A percentile compares a stretch with the other conserved stretches of the same genome.
Conservation (phyloP, 495 filamentous ascomycete genomes). For the Pyrenula massariospora region DNA sequence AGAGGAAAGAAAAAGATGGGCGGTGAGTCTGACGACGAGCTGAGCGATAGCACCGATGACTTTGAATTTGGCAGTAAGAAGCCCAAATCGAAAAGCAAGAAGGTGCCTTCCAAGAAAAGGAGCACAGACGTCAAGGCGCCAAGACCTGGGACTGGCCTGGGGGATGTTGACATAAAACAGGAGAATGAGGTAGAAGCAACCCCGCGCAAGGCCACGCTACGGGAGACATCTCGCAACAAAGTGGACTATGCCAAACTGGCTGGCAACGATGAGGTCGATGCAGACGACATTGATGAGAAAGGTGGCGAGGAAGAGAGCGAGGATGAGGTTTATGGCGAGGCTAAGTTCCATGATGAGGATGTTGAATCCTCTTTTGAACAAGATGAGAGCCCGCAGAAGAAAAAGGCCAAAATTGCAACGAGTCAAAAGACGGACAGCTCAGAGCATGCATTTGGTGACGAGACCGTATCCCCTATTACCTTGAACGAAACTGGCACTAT, state of each 20-base stretch:
- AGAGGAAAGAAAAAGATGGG: neutral
- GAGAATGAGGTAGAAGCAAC: slow-evolving; percentile 1
- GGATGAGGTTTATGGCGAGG: neutral
- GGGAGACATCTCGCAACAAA: slow-evolving; percentile 4
- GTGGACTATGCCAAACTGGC: slow-evolving; percentile 1
- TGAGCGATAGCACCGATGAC: slow-evolving; percentile 15
- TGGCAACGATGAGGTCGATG: slow-evolving; percentile 1
- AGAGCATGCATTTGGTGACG: neutral
- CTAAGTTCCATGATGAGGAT: neutral
- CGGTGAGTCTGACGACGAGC: neutral
- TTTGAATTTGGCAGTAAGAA: slow-evolving; percentile 2
- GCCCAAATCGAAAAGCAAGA: slow-evolving; percentile 2
- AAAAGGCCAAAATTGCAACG: neutral
- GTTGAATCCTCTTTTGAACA: neutral
- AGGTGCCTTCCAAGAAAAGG: neutral
- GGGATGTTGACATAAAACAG: neutral
- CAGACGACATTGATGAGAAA: neutral
- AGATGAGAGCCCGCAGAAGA: neutral
- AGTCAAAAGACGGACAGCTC: neutral
- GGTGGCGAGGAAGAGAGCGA: neutral
- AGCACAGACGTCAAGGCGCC: neutral
- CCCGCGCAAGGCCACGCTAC: neutral
- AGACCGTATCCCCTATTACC: neutral
- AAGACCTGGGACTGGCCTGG: neutral
- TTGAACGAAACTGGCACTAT: neutral